phyloP scores from a whole-genome alignment of 1,284 basidiomycete species.

The Boletus subluridellus region DNA sequence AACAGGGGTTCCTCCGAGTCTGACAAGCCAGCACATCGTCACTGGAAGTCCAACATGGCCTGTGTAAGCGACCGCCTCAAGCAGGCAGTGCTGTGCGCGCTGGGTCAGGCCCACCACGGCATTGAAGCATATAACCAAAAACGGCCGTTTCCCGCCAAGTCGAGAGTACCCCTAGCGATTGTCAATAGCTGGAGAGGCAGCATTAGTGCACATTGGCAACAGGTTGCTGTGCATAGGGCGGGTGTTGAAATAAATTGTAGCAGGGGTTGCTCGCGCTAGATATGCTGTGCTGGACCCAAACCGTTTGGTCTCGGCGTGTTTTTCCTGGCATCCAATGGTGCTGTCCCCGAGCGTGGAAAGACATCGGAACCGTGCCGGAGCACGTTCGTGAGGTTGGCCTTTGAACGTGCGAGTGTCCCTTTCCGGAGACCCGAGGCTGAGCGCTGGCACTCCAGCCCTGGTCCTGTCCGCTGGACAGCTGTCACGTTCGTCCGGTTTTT shows the following conservation, averaged over 20 bases:
- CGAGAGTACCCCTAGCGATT: not conserved
- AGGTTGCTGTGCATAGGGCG: not conserved
- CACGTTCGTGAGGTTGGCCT: conserved; percentile 15
- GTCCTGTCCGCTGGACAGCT: not conserved
- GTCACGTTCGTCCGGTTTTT: conserved; percentile 21
- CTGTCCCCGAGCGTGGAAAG: not conserved
- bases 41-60: not conserved
- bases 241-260: not conserved
- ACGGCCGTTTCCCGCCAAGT: not conserved
- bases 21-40: not conserved
- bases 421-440: conserved; percentile 1
- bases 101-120: not conserved
- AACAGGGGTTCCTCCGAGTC: not conserved
- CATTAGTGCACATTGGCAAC: not conserved
- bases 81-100: not conserved
- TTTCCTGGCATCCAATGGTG: not conserved
- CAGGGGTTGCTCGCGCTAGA: not conserved
- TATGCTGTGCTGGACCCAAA: not conserved
- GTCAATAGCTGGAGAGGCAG: not conserved
- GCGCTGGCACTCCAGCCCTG: not conserved
- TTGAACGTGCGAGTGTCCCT: conserved; percentile 15
- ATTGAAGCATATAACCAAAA: not conserved
- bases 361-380: not conserved
- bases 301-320: not conserved
- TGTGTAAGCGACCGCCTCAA: not conserved